Conservation (phyloP, 495 filamentous ascomycete species). For the Chaetomium tenue region DNA sequence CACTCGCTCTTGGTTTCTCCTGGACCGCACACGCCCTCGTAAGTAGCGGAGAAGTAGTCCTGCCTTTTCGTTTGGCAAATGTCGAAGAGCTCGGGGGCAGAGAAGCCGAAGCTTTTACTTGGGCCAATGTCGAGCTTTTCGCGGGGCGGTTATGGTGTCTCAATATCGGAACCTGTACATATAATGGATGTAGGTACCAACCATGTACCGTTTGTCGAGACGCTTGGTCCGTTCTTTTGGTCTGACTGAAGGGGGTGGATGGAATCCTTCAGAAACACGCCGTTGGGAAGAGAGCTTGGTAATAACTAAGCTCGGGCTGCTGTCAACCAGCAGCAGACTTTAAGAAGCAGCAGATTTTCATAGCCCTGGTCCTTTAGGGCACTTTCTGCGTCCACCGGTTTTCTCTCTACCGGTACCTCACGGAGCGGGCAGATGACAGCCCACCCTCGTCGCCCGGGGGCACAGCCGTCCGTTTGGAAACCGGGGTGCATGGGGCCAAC, state of each 20-base stretch:
- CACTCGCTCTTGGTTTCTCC: conserved; percentile 26
- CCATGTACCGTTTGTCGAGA: neutral
- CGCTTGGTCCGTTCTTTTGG: conserved; percentile 7
- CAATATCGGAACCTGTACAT: neutral
- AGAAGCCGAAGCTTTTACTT: neutral
- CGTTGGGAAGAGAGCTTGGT: conserved; percentile 2
- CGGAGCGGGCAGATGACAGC: neutral
- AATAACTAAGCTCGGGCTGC: neutral
- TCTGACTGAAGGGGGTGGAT: neutral
- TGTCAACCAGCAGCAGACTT: neutral
- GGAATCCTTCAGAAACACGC: neutral
- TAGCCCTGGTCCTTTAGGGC: neutral
- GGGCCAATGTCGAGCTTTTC: conserved; percentile 9
- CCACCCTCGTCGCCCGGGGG: conserved; percentile 13
- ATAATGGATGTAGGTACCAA: neutral
- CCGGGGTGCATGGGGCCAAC: conserved; percentile 29
- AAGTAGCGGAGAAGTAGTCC: neutral
- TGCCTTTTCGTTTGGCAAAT: conserved; percentile 14
- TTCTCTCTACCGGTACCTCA: conserved; percentile 20
- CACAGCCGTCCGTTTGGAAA: conserved; percentile 14
- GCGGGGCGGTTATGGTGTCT: conserved; percentile 12
- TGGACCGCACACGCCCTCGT: conserved; percentile 25
- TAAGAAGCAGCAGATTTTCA: conserved; percentile 3
- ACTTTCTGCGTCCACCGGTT: neutral
- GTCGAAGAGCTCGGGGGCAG: conserved; percentile 12